phyloP scores from a whole-genome alignment of 2,329 filamentous ascomycete genomes.

The Verticillium zaregamsianum region DNA sequence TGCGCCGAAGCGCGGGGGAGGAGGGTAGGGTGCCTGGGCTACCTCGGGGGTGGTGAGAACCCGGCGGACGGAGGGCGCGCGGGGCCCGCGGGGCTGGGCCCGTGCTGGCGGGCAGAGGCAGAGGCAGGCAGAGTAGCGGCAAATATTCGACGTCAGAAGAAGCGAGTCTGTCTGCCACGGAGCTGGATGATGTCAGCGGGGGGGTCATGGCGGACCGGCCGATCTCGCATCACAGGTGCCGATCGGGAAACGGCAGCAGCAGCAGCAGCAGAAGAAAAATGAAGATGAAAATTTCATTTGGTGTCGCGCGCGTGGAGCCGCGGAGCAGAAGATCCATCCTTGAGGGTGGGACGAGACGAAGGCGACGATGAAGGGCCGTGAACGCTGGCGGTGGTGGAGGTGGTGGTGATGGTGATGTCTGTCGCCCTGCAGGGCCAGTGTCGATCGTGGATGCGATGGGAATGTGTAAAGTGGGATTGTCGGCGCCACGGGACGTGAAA shows the following conservation, averaged over 20 bases:
- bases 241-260: background rate
- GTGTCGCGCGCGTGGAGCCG: background rate
- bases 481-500: background rate
- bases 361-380: background rate
- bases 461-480: background rate
- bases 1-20: background rate
- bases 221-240: background rate
- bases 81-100: background rate
- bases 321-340: too few relatives aligned
- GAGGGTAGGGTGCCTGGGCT: background rate
- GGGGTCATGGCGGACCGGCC: background rate
- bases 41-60: background rate
- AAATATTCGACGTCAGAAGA: background rate
- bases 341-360: background rate
- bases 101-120: background rate
- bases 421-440: background rate
- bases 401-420: too few relatives aligned
- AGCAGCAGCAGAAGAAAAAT: background rate
- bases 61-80: background rate
- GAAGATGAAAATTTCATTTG: background rate
- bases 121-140: background rate
- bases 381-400: too few relatives aligned
- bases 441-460: background rate
- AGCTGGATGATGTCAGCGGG: background rate
- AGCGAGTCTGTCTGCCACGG: background rate